Percentiles rank a stretch among this genome's conserved stretches.
These are phyloP conservation scores for Calonectria fujianensis DNA, from an alignment of 2,329 filamentous ascomycete genomes.

Conservation along the genomic window DNA sequence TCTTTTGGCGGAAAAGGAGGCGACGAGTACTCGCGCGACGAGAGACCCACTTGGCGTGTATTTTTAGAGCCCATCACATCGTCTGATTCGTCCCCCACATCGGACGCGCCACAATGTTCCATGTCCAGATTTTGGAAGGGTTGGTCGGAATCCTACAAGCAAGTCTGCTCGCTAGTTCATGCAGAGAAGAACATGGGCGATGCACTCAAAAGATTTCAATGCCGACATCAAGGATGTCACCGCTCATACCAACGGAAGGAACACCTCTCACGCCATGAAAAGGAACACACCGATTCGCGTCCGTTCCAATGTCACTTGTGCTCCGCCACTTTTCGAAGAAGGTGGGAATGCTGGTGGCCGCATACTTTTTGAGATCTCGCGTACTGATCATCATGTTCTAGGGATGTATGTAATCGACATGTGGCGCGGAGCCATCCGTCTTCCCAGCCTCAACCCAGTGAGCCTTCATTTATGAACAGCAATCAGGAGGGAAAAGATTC, in stretches of 20 bases:
- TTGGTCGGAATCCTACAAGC: not conserved
- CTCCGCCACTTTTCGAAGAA: constrained; percentile 2
- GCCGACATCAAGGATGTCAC: not conserved
- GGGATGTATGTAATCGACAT: constrained; percentile 8
- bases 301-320: constrained; percentile 7
- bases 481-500: not conserved
- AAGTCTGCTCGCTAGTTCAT: not conserved
- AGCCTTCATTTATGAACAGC: not conserved
- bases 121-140: not conserved
- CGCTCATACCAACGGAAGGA: constrained; percentile 12
- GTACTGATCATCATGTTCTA: not conserved
- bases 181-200: not conserved
- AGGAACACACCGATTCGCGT: not conserved
- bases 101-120: not conserved
- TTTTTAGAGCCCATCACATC: no score
- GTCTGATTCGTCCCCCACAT: not conserved
- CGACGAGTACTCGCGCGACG: not conserved
- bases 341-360: not conserved
- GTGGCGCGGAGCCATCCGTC: not conserved
- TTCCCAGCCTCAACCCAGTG: not conserved
- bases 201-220: constrained; percentile 6
- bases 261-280: constrained; percentile 13
- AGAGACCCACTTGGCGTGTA: not conserved
- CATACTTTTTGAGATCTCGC: not conserved
- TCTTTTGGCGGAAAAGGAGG: not conserved